phyloP scores from a whole-genome alignment of 1,284 basidiomycete genomes.

The Fomes fomentarius region DNA sequence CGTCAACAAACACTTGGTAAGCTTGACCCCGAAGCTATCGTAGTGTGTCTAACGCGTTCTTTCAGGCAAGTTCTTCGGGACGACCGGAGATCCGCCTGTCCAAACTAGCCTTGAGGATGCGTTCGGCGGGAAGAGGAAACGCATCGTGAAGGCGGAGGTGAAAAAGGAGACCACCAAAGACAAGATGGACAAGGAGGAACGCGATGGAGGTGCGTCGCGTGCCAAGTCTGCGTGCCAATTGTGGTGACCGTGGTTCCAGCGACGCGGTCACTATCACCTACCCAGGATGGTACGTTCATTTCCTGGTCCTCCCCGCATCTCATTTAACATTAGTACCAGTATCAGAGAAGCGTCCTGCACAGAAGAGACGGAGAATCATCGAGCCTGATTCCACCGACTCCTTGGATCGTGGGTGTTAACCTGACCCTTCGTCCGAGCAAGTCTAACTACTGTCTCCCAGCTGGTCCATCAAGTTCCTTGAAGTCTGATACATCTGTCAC shows the following conservation, averaged over 20 bases:
- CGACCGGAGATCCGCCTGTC: conserved; percentile 64
- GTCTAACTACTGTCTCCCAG: not conserved
- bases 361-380: conserved; percentile 38
- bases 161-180: conserved; percentile 26
- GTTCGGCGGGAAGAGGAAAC: conserved; percentile 61
- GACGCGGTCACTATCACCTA: conserved; percentile 43
- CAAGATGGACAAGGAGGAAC: conserved; percentile 7
- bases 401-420: conserved; percentile 15
- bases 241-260: conserved; percentile 34
- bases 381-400: conserved; percentile 59
- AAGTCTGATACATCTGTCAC: not conserved
- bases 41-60: not conserved
- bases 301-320: not conserved
- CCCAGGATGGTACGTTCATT: conserved; percentile 23
- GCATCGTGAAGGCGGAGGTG: conserved; percentile 30
- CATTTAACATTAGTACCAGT: not conserved
- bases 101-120: conserved; percentile 74
- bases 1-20: conserved; percentile 76
- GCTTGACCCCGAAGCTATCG: conserved; percentile 7
- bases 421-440: not conserved
- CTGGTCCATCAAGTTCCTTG: conserved; percentile 14
- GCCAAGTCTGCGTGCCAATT: not conserved
- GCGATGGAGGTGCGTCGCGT: conserved; percentile 9
- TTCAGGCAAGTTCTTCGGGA: conserved; percentile 70
- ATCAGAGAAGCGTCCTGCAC: conserved; percentile 15